phyloP scores from a whole-genome alignment of 805 yeast genomes.

The Nakazawaea ishiwadae region DNA sequence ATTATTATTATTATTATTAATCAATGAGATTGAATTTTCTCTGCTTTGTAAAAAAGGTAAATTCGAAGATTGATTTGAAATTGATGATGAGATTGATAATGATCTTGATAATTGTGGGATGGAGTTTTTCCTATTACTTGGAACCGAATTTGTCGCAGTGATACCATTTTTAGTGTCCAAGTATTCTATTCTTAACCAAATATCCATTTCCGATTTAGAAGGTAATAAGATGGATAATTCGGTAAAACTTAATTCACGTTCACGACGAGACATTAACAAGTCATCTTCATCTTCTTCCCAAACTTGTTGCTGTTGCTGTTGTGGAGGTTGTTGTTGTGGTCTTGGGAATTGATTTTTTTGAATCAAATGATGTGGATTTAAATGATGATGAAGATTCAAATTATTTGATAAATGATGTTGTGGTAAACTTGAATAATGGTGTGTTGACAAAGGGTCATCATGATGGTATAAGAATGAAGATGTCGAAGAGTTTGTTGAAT shows the following conservation, averaged over 20 bases:
- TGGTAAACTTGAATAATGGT: slow-evolving; percentile 1
- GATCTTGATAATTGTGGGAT: slow-evolving; percentile 10
- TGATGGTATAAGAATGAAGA: background rate
- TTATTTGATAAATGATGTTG: slow-evolving; percentile 4
- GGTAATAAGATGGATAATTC: slow-evolving; percentile 74
- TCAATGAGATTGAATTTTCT: slow-evolving; percentile 7
- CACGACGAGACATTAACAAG: slow-evolving; percentile 46
- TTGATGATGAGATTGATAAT: slow-evolving; percentile 11
- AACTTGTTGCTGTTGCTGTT: slow-evolving; percentile 14
- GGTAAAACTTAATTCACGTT: slow-evolving; percentile 59
- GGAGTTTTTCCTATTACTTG: slow-evolving; percentile 4
- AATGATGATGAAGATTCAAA: slow-evolving; percentile 1
- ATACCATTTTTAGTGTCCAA: slow-evolving; percentile 22
- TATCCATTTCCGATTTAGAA: slow-evolving; percentile 69
- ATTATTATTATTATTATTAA: background rate
- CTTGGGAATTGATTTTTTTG: slow-evolving; percentile 11
- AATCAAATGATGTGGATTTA: slow-evolving; percentile 4
- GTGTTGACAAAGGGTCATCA: slow-evolving; percentile 2
- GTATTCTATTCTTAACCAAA: slow-evolving; percentile 53
- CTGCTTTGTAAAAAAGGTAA: background rate
- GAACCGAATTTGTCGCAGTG: background rate
- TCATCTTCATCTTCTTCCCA: slow-evolving; percentile 74
- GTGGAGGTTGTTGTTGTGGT: slow-evolving; percentile 15
- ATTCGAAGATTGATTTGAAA: slow-evolving; percentile 6
- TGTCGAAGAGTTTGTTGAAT: no score